Evolutionary conservation across 495 filamentous ascomycete genomes (phyloP).

Genomic region (Penicillium parvum): DNA sequence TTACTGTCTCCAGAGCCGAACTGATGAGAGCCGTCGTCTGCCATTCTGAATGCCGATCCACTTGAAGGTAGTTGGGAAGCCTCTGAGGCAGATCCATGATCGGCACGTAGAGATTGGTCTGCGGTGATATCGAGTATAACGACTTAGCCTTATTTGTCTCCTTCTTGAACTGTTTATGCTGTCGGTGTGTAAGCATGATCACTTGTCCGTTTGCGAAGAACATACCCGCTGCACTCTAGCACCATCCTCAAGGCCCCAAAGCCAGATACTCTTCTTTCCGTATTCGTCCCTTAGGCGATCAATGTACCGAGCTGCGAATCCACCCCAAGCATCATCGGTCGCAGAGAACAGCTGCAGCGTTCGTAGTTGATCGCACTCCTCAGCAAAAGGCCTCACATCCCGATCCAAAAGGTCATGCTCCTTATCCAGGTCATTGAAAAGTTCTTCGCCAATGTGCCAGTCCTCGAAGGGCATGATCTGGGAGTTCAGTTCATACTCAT

Average conservation of each 20-base stretch:
- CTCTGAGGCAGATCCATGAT: constrained; percentile 56
- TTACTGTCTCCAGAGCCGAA: constrained; percentile 73
- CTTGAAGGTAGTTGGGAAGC: constrained; percentile 54
- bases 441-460: constrained; percentile 72
- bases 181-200: not conserved
- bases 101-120: constrained; percentile 76
- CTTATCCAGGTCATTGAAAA: constrained; percentile 76
- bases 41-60: constrained; percentile 72
- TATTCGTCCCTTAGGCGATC: constrained; percentile 85
- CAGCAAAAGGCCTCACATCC: constrained; percentile 78
- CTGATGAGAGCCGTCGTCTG: constrained; percentile 74
- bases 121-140: constrained; percentile 59
- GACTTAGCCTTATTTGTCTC: constrained; percentile 68
- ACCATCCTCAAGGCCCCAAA: constrained; percentile 76
- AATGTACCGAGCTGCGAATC: constrained; percentile 74
- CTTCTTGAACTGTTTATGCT: constrained; percentile 45
- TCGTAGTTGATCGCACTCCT: constrained; percentile 92
- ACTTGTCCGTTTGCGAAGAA: not conserved
- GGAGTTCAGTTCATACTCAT: constrained; percentile 78
- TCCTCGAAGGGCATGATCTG: constrained; percentile 77
- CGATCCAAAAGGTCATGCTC: constrained; percentile 86
- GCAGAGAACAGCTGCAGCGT: constrained; percentile 76
- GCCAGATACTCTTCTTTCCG: constrained; percentile 78
- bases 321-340: constrained; percentile 90
- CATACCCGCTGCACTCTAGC: constrained; percentile 55